A percentile compares a stretch with the other conserved stretches of the same genome.
These are phyloP conservation scores for Pseudotsuga menziesii DNA, from an alignment of 75 land plant species.

Conservation along the genomic window DNA sequence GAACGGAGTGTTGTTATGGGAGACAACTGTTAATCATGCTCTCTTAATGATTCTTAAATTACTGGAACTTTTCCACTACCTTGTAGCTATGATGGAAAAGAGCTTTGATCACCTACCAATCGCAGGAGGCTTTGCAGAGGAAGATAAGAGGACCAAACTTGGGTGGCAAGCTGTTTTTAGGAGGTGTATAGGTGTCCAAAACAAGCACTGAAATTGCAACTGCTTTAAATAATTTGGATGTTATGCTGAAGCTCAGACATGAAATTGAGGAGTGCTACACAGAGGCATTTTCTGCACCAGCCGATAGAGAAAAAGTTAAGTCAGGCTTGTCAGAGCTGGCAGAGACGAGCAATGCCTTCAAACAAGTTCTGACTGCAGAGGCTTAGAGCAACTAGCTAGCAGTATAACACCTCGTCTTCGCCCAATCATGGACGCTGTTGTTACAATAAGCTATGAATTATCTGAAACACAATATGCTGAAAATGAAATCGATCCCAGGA, in stretches of 20 bases:
- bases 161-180: constrained; percentile 65
- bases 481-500: too few species aligned
- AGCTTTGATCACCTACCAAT: too few species aligned
- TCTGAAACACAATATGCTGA: constrained; percentile 85
- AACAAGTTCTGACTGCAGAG: constrained; percentile 61
- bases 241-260: constrained; percentile 61
- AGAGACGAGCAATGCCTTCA: constrained; percentile 69
- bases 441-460: constrained; percentile 80
- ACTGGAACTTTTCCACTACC: too few species aligned
- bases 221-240: constrained; percentile 72
- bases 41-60: too few species aligned
- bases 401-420: constrained; percentile 77
- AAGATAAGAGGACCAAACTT: constrained; percentile 78
- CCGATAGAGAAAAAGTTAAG: constrained; percentile 80
- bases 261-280: constrained; percentile 86
- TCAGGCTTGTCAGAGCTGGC: constrained; percentile 81
- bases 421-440: constrained; percentile 69
- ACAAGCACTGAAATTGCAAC: constrained; percentile 84
- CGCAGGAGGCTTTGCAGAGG: constrained; percentile 76
- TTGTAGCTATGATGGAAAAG: too few species aligned
- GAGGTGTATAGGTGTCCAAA: constrained; percentile 62
- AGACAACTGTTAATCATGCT: too few species aligned
- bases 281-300: constrained; percentile 77
- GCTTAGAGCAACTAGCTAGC: constrained; percentile 76
- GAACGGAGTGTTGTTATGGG: too few species aligned